These are phyloP conservation scores for Boletus sp. DNA, from an alignment of 768 basidiomycete genomes.

Conservation along the genomic window DNA sequence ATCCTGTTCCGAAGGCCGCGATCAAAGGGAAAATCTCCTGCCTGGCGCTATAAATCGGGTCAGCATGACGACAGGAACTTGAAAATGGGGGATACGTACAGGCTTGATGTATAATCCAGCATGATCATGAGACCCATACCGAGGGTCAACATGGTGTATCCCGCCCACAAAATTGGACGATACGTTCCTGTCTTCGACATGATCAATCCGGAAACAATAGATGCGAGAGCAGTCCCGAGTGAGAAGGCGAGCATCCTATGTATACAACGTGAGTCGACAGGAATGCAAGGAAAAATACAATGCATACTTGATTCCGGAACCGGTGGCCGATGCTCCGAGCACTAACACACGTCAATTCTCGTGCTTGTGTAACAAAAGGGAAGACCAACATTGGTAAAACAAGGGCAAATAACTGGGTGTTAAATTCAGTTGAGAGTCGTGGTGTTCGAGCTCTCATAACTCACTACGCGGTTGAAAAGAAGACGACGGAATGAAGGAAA, in stretches of 20 bases:
- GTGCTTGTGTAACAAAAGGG: not conserved
- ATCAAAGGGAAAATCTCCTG: conserved; percentile 65
- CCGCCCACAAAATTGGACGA: conserved; percentile 58
- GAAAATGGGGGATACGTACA: conserved; percentile 6
- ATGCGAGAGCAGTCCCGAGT: conserved; percentile 43
- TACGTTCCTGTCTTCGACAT: conserved; percentile 58
- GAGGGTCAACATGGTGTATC: conserved; percentile 53
- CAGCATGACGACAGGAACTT: not conserved
- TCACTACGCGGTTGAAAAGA: conserved; percentile 46
- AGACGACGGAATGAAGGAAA: conserved; percentile 62
- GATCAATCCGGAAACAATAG: conserved; percentile 54
- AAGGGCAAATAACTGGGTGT: conserved; percentile 58
- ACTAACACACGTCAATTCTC: conserved; percentile 30
- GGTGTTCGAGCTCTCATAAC: not conserved
- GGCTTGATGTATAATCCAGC: conserved; percentile 52
- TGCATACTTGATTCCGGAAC: conserved; percentile 59
- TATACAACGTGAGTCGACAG: not conserved
- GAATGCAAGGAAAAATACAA: conserved; percentile 51
- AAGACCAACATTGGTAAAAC: conserved; percentile 55
- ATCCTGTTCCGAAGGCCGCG: conserved; percentile 62
- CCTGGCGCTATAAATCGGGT: conserved; percentile 42
- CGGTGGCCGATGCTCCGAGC: conserved; percentile 70
- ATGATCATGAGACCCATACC: conserved; percentile 74
- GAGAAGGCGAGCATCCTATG: conserved; percentile 59
- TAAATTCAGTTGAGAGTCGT: not conserved